Base-by-base conservation (phyloP, 2,329 filamentous ascomycete species). In the Beauveria caledonica region DNA sequence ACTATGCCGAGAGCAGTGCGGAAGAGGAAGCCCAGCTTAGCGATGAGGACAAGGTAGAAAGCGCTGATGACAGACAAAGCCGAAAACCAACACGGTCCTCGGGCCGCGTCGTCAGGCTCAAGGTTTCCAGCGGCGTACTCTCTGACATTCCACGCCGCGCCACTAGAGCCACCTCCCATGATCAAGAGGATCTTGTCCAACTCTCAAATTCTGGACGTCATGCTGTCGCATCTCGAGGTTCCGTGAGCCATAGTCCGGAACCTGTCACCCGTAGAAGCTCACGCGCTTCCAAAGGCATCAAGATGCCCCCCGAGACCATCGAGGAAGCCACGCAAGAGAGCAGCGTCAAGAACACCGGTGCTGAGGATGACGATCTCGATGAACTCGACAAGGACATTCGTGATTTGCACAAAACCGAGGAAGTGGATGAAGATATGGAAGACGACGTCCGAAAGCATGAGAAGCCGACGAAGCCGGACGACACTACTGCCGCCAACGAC, bases 131-230 rank as follows among this genome's bases (percentile, higher is more conserved):
- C 55, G 44, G 66, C 27, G 64, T 66, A 42, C 62, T 63, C 4
- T 65, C 64, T 25, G 67, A 62, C 36, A 66, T 66, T 1, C 76
- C 77, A 44, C 76, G 82, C 39, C 75, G 81, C 65, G 68, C 73
- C 10, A 85, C 83, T 11, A 74, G 83, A 36, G 81, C 80, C 17
- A 77, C 73, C 59, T 83, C 82, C 3, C 82, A 80, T 49, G 82
- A 85, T 51, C 74, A 76, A 0, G 81, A 84, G 48, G 75, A 79
- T 5, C 77, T 85, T 7, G 69, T 85, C 5, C 82, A 86, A 66
- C 73, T 87, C 15, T 81, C 84, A 6, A 81, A 77, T 65, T 86
- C 84, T 8, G 85, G 84, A n/a, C 79, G 76, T 60, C 84, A 87
- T 64, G 79, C 77, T 21, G 76, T 76, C 45, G 68, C 75, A 2